Conservation (phyloP, 805 yeast species). For the Zygoascus tannicola region DNA sequence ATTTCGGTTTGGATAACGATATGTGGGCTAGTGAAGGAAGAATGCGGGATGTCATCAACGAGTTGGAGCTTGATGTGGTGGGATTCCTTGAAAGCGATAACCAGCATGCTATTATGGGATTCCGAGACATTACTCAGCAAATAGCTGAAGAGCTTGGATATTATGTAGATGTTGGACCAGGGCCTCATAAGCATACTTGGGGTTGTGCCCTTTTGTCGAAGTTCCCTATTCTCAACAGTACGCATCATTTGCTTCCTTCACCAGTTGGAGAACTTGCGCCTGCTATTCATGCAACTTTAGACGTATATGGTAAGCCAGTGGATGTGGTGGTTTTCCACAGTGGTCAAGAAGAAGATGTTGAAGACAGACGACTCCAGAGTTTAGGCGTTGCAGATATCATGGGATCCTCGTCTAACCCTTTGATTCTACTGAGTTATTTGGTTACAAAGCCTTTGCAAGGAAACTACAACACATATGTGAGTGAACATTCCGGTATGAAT, state of each 20-base stretch:
- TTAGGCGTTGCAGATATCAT: constrained; percentile 65
- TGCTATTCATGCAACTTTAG: constrained; percentile 92
- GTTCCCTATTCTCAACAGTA: constrained; percentile 84
- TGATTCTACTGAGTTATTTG: constrained; percentile 77
- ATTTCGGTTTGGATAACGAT: constrained; percentile 93
- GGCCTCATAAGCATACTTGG: constrained; percentile 98
- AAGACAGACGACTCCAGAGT: constrained; percentile 84
- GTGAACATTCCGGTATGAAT: constrained; percentile 74
- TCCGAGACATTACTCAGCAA: constrained; percentile 85
- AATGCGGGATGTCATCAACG: constrained; percentile 74
- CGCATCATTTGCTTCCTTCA: constrained; percentile 87
- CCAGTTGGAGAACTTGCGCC: constrained; percentile 99
- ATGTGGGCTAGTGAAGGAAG: constrained; percentile 95
- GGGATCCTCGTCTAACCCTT: constrained; percentile 73
- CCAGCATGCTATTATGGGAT: constrained; percentile 88
- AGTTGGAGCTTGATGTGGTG: constrained; percentile 82
- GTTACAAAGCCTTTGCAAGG: constrained; percentile 84
- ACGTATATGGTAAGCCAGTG: constrained; percentile 75
- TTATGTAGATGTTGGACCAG: constrained; percentile 97
- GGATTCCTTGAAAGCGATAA: constrained; percentile 91
- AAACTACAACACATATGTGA: constrained; percentile 84
- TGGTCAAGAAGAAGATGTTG: constrained; percentile 96
- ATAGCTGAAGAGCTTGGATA: constrained; percentile 87
- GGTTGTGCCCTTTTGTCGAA: constrained; percentile 88
- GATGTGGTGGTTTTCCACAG: constrained; percentile 96